phyloP scores from a whole-genome alignment of 805 yeast species.

The Torulaspora indica region DNA sequence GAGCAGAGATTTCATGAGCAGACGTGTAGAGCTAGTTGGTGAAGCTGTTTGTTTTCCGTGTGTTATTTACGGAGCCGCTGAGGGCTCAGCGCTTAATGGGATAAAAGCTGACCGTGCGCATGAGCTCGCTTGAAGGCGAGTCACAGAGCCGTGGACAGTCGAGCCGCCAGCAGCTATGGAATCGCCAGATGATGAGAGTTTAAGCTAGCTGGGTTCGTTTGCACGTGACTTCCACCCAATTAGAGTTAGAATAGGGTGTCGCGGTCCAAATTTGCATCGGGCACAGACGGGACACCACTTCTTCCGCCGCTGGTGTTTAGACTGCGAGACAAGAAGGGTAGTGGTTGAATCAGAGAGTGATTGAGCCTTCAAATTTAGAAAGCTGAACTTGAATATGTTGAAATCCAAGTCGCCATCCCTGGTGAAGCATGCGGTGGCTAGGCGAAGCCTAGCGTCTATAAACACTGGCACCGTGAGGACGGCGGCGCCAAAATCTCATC shows the following conservation, averaged over 20 bases:
- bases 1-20: no score
- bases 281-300: not conserved
- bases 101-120: no score
- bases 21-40: no score
- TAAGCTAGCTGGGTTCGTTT: no score
- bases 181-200: no score
- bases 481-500: constrained; percentile 14
- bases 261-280: not conserved
- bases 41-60: no score
- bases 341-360: not conserved
- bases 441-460: constrained; percentile 16
- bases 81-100: no score
- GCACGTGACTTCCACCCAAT: constrained; percentile 16
- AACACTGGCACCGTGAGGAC: constrained; percentile 16
- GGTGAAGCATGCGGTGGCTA: constrained; percentile 8
- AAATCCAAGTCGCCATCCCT: constrained; percentile 8
- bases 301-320: not conserved
- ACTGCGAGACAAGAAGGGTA: not conserved
- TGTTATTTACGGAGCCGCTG: no score
- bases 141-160: no score
- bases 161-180: no score
- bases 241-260: not conserved
- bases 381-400: constrained; percentile 4
- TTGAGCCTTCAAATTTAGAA: not conserved
- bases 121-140: no score